Conservation (phyloP, 2,329 filamentous ascomycete species). For the Cadophora gregata region DNA sequence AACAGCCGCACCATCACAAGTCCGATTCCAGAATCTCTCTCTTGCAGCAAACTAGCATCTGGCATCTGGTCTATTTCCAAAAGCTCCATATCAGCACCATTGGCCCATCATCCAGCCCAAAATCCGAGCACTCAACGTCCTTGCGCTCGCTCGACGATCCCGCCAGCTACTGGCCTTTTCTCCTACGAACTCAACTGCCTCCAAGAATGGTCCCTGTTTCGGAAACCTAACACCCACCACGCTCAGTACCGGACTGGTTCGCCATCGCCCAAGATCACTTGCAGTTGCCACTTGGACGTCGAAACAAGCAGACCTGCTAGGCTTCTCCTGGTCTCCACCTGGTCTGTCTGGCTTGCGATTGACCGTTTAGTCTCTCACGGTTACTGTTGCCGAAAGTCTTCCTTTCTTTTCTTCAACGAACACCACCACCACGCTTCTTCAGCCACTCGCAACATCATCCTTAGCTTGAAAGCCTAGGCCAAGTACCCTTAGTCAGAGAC, state of each 20-base stretch:
- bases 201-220: conserved; percentile 44
- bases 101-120: conserved; percentile 28
- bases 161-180: conserved; percentile 25
- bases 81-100: conserved; percentile 12
- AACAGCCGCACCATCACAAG: conserved; percentile 14
- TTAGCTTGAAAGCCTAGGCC: conserved; percentile 18
- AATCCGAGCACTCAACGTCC: conserved; percentile 34
- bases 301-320: conserved; percentile 40
- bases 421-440: conserved; percentile 22
- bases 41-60: conserved; percentile 21
- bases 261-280: conserved; percentile 28
- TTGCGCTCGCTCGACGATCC: conserved; percentile 33
- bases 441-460: conserved; percentile 39
- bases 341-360: conserved; percentile 33
- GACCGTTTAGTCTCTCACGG: conserved; percentile 33
- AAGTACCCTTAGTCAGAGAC: conserved; percentile 34
- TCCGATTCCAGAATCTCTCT: neutral
- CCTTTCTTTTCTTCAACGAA: conserved; percentile 29
- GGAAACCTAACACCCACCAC: conserved; percentile 37
- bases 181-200: conserved; percentile 28
- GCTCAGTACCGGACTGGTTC: conserved; percentile 19
- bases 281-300: conserved; percentile 36
- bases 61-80: conserved; percentile 4
- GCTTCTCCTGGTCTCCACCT: conserved; percentile 30
- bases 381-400: conserved; percentile 33